These are phyloP conservation scores for Coniella lustricola DNA, from an alignment of 2,329 filamentous ascomycete genomes.

Conservation along the genomic window DNA sequence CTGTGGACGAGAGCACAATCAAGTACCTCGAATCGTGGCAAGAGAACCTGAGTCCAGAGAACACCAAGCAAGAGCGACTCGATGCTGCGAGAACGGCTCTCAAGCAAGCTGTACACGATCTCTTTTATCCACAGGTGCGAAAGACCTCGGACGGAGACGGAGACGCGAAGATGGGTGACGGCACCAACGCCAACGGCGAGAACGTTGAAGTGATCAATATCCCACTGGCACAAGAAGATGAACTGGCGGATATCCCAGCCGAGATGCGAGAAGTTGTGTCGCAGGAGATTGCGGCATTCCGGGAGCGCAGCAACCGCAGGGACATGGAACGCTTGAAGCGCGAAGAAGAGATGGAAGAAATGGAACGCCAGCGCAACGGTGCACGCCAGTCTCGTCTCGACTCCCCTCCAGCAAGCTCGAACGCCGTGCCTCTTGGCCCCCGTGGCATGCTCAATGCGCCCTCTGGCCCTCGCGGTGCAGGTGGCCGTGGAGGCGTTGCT, in stretches of 20 bases:
- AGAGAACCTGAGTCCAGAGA: slow-evolving; percentile 56
- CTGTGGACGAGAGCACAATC: slow-evolving; percentile 74
- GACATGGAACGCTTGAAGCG: slow-evolving; percentile 80
- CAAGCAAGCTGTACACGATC: slow-evolving; percentile 58
- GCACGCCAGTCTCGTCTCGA: slow-evolving; percentile 59
- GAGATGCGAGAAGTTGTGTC: slow-evolving; percentile 96
- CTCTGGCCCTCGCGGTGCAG: slow-evolving; percentile 54
- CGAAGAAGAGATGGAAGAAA: slow-evolving; percentile 88
- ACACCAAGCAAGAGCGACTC: slow-evolving; percentile 58
- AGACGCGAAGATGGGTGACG: slow-evolving; percentile 64
- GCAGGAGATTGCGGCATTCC: slow-evolving; percentile 87
- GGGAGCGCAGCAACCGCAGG: slow-evolving; percentile 80
- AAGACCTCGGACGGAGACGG: slow-evolving; percentile 54
- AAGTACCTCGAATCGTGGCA: slow-evolving; percentile 83
- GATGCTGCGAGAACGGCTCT: slow-evolving; percentile 64
- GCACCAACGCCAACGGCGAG: slow-evolving; percentile 37
- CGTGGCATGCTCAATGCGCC: slow-evolving; percentile 68
- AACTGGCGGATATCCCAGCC: slow-evolving; percentile 87
- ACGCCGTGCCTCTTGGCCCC: slow-evolving; percentile 71
- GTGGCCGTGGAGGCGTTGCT: slow-evolving; percentile 45
- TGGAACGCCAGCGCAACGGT: slow-evolving; percentile 69
- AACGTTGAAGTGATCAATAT: slow-evolving; percentile 85
- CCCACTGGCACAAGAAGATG: slow-evolving; percentile 79
- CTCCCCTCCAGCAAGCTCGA: slow-evolving; percentile 63
- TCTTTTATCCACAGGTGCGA: slow-evolving; percentile 58